phyloP scores from a whole-genome alignment of 306 rosid species.

The Casuarina cunninghamiana region DNA sequence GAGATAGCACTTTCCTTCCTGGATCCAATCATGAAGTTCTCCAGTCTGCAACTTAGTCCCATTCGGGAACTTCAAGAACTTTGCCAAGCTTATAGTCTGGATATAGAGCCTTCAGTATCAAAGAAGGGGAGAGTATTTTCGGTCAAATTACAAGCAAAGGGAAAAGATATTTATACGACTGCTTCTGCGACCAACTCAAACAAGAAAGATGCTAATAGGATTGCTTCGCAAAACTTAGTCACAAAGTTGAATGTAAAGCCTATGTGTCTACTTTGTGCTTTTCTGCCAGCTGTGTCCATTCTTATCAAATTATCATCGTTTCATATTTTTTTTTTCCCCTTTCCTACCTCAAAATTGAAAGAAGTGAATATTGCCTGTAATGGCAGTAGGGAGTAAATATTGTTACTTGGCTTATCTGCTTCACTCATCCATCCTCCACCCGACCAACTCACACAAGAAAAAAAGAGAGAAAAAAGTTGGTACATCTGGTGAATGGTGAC shows the following conservation, averaged over 20 bases:
- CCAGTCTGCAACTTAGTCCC: slow-evolving; percentile 75
- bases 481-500: background rate
- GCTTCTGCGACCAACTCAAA: slow-evolving; percentile 46
- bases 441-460: too few relatives aligned
- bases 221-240: slow-evolving; percentile 52
- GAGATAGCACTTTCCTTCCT: slow-evolving; percentile 67
- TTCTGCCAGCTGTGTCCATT: slow-evolving; percentile 15
- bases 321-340: too few relatives aligned
- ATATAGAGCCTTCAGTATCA: slow-evolving; percentile 19
- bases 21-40: slow-evolving; percentile 70
- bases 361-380: background rate
- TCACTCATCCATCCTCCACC: background rate
- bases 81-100: slow-evolving; percentile 59
- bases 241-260: slow-evolving; percentile 56
- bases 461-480: background rate
- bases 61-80: slow-evolving; percentile 79
- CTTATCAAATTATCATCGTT: background rate
- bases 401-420: background rate
- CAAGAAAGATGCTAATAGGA: slow-evolving; percentile 57
- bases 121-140: slow-evolving; percentile 40
- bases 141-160: slow-evolving; percentile 52
- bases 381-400: background rate
- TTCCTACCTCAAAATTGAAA: background rate
- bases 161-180: slow-evolving; percentile 37
- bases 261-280: slow-evolving; percentile 21